These are phyloP conservation scores for Lepidium didymum DNA, from an alignment of 345 rosid genomes.

Conservation along the genomic window DNA sequence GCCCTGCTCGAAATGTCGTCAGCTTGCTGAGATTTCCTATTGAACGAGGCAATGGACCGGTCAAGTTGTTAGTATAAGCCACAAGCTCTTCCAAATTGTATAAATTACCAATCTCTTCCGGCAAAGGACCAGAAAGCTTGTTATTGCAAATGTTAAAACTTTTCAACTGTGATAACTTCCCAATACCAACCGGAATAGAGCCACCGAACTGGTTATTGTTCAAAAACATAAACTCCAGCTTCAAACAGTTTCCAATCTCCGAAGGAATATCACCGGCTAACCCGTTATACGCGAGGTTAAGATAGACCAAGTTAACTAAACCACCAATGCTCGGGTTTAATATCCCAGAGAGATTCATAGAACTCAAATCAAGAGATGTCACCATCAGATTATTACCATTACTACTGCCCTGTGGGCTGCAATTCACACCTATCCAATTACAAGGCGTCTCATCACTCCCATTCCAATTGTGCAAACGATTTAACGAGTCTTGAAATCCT, in stretches of 20 bases:
- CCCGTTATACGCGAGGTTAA: conserved; percentile 55
- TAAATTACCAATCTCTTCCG: conserved; percentile 61
- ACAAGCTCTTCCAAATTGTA: conserved; percentile 58
- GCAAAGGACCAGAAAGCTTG: conserved; percentile 64
- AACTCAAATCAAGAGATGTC: conserved; percentile 53
- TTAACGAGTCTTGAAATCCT: conserved; percentile 42
- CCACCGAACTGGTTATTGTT: conserved; percentile 68
- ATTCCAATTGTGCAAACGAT: conserved; percentile 58
- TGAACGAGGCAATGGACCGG: conserved; percentile 73
- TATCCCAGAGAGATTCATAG: conserved; percentile 76
- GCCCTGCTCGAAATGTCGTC: conserved; percentile 62
- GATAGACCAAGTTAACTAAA: conserved; percentile 48
- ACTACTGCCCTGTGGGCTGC: conserved; percentile 44
- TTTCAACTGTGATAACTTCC: conserved; percentile 35
- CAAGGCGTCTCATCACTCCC: conserved; percentile 67
- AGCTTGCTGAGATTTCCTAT: conserved; percentile 63
- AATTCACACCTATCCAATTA: conserved; percentile 72
- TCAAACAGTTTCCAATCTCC: conserved; percentile 68
- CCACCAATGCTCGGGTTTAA: conserved; percentile 63
- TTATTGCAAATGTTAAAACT: conserved; percentile 70
- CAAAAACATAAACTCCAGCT: conserved; percentile 42
- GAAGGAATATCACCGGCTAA: conserved; percentile 51
- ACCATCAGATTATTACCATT: conserved; percentile 33
- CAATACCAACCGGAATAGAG: conserved; percentile 49
- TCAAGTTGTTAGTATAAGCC: conserved; percentile 72